Conservation (phyloP, 805 yeast genomes). For the Starmera dryadoides region DNA sequence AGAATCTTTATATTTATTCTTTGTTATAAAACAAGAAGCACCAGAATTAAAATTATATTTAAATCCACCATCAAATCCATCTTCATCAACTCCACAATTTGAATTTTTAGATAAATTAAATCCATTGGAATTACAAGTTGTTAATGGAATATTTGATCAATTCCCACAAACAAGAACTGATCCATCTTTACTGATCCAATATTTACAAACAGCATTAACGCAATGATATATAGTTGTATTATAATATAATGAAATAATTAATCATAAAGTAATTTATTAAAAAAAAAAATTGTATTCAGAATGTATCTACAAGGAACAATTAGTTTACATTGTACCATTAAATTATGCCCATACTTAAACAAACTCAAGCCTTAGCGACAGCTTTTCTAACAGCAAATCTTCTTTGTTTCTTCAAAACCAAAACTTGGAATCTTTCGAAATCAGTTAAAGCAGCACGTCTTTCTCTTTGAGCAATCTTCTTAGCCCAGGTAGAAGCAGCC, state of each 20-base stretch:
- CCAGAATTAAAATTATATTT: background rate
- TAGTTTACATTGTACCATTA: too few relatives aligned
- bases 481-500: slow-evolving; percentile 94
- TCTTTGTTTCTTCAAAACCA: slow-evolving; percentile 96
- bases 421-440: slow-evolving; percentile 99
- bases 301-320: too few relatives aligned
- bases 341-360: background rate
- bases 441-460: slow-evolving; percentile 91
- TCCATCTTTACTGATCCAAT: slow-evolving; percentile 13
- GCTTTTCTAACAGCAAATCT: slow-evolving; percentile 93
- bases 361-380: slow-evolving; percentile 84
- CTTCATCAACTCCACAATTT: slow-evolving; percentile 4
- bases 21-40: slow-evolving; percentile 16
- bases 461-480: slow-evolving; percentile 93
- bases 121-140: slow-evolving; percentile 12
- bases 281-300: too few relatives aligned
- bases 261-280: too few relatives aligned
- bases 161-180: slow-evolving; percentile 15
- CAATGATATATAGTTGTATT: background rate
- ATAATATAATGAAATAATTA: background rate
- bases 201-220: slow-evolving; percentile 2
- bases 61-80: slow-evolving; percentile 1
- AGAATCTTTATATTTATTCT: slow-evolving; percentile 10
- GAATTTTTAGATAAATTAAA: slow-evolving; percentile 13
- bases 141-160: slow-evolving; percentile 14